Conservation (phyloP, 768 basidiomycete genomes). For the Mycena vitilis region DNA sequence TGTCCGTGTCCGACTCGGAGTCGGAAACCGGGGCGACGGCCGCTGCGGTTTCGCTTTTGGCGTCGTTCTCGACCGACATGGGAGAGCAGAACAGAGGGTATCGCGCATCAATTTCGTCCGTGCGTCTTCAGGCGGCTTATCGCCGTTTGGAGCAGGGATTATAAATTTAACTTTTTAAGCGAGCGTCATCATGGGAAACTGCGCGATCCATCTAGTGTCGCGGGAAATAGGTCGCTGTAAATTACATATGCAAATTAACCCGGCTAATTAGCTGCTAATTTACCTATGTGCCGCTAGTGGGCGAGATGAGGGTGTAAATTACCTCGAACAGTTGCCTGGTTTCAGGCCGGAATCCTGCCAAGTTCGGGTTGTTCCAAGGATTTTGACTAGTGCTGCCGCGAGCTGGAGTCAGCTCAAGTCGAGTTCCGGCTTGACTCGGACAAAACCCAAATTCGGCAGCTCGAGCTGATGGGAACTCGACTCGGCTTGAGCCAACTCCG, state of each 20-base stretch:
- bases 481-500: not conserved
- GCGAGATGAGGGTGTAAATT: too few species aligned
- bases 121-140: not conserved
- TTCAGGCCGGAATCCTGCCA: too few species aligned
- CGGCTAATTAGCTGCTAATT: too few species aligned
- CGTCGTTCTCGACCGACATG: slow-evolving; percentile 32
- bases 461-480: not conserved
- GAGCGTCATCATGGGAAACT: too few species aligned
- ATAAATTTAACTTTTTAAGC: too few species aligned
- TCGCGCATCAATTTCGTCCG: slow-evolving; percentile 6
- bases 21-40: not conserved
- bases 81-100: slow-evolving; percentile 9
- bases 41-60: slow-evolving; percentile 13
- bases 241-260: too few species aligned
- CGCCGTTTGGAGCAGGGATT: too few species aligned
- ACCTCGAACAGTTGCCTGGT: too few species aligned
- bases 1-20: not conserved
- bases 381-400: slow-evolving; percentile 9
- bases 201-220: too few species aligned
- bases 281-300: too few species aligned
- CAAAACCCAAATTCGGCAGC: not conserved
- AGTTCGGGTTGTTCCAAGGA: too few species aligned
- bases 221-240: too few species aligned
- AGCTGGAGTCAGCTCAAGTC: not conserved
- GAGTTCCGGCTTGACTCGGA: not conserved